A percentile compares a stretch with the other conserved stretches of the same genome.
Evolutionary conservation across 495 filamentous ascomycete genomes (phyloP).

Genomic region (Xylona heveae): DNA sequence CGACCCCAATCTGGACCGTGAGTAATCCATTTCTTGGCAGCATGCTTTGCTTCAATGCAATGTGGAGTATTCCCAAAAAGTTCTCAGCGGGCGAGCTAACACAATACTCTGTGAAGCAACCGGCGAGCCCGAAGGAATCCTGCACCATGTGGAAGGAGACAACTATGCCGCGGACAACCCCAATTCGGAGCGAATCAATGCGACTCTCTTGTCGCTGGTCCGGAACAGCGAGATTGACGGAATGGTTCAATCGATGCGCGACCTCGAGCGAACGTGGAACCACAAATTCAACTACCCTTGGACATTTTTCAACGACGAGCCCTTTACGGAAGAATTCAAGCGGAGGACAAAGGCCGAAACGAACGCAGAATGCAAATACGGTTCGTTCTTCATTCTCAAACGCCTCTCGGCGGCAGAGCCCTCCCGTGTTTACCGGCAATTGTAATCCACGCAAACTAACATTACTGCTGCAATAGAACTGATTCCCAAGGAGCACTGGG

Average conservation of each 20-base stretch:
- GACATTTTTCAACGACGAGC: conserved; percentile 95
- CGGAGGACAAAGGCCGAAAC: conserved; percentile 50
- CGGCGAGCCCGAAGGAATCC: conserved; percentile 54
- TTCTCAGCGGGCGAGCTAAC: background rate
- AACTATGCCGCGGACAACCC: conserved; percentile 55
- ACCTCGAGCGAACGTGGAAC: conserved; percentile 92
- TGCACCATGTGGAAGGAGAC: conserved; percentile 39
- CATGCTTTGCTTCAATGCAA: too few relatives aligned
- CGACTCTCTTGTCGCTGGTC: conserved; percentile 82
- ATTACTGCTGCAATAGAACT: too few relatives aligned
- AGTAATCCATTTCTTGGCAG: background rate
- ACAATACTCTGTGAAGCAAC: conserved; percentile 30
- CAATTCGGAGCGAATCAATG: conserved; percentile 67
- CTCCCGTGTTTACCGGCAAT: too few relatives aligned
- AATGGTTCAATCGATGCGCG: conserved; percentile 68
- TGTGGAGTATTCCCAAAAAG: too few relatives aligned
- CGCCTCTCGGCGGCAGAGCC: too few relatives aligned
- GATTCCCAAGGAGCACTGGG: conserved; percentile 91
- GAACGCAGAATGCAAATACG: conserved; percentile 67
- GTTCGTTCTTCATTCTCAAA: conserved; percentile 24
- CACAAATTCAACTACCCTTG: conserved; percentile 98
- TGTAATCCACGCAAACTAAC: too few relatives aligned
- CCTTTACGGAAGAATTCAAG: conserved; percentile 88
- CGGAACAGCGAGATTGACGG: conserved; percentile 73
- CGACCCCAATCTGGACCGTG: background rate